These are phyloP conservation scores for Lasiodiplodia hormozganensis DNA, from an alignment of 2,329 filamentous ascomycete genomes.

Conservation along the genomic window DNA sequence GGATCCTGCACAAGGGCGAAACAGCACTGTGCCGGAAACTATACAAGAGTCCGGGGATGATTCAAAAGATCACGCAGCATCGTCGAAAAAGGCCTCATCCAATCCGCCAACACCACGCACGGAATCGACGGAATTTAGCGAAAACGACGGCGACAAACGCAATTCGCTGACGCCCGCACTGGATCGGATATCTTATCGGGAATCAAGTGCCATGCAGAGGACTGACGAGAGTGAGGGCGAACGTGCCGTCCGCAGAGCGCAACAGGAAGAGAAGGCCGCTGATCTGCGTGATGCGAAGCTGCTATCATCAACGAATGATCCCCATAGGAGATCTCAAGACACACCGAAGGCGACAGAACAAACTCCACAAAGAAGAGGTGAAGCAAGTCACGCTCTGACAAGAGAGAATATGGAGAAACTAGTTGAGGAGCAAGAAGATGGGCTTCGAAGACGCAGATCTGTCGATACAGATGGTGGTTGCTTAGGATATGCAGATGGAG, in stretches of 20 bases:
- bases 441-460: background rate
- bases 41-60: constrained; percentile 4
- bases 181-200: constrained; percentile 44
- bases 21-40: background rate
- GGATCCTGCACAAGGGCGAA: background rate
- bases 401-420: constrained; percentile 35
- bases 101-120: constrained; percentile 32
- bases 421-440: constrained; percentile 12
- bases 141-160: constrained; percentile 24
- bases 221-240: constrained; percentile 55
- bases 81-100: constrained; percentile 9
- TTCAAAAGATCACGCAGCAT: background rate
- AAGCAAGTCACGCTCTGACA: constrained; percentile 43
- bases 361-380: constrained; percentile 32
- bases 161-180: constrained; percentile 34
- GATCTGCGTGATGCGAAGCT: constrained; percentile 62
- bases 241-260: constrained; percentile 53
- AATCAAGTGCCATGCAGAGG: constrained; percentile 47
- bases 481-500: background rate
- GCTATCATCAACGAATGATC: constrained; percentile 54
- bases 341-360: constrained; percentile 29
- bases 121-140: constrained; percentile 43
- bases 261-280: constrained; percentile 63
- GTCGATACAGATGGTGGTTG: background rate
- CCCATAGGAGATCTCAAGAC: constrained; percentile 37